Conservation (phyloP, 2,329 filamentous ascomycete genomes). For the Hymenoscyphus linearis region DNA sequence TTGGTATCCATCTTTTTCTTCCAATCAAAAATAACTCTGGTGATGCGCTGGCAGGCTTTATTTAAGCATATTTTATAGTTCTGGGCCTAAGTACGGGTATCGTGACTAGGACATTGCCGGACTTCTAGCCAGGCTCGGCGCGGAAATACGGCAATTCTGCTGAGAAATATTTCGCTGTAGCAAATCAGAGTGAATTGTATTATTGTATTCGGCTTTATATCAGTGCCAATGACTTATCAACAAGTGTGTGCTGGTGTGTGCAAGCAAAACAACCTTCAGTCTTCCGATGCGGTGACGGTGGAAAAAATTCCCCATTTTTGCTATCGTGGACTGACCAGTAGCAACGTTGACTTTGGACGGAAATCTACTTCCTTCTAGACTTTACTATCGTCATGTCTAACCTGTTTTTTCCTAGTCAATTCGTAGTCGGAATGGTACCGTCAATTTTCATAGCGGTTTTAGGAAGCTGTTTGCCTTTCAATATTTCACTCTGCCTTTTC, state of each 20-base stretch:
- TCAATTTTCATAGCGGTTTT: neutral
- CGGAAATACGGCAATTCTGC: neutral
- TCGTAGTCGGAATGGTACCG: neutral
- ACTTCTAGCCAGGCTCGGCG: neutral
- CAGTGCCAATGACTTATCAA: neutral
- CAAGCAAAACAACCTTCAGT: neutral
- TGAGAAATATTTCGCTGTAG: neutral
- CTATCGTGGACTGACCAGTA: neutral
- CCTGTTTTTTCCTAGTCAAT: neutral
- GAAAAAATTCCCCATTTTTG: neutral
- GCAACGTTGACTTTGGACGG: neutral
- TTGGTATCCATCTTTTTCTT: neutral
- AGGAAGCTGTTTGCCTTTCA: neutral
- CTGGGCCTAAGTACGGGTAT: neutral
- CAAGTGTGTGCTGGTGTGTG: no score
- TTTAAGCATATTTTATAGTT: neutral
- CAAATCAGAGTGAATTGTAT: neutral
- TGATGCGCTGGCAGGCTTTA: neutral
- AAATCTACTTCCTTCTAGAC: neutral
- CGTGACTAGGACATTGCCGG: neutral
- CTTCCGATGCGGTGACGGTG: neutral
- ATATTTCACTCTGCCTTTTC: slow-evolving; percentile 1
- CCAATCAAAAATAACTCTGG: neutral
- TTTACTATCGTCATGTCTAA: neutral
- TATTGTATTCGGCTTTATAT: neutral